Conservation (phyloP, 2,329 filamentous ascomycete species). For the Rhinocladiella mackenziei region DNA sequence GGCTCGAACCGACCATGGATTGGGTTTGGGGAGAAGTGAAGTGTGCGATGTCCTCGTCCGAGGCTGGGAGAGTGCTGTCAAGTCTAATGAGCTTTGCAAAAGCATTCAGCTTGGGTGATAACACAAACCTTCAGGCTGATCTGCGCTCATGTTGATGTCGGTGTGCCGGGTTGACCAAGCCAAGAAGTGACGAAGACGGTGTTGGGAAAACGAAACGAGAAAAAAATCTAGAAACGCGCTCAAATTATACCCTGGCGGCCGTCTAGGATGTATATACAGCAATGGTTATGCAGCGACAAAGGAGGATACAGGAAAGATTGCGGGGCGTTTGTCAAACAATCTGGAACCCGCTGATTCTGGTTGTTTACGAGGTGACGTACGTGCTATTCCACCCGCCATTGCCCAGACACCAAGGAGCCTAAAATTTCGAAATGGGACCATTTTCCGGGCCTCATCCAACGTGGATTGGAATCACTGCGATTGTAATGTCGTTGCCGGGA, state of each 20-base stretch:
- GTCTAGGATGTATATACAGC: constrained; percentile 2
- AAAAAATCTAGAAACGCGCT: not conserved
- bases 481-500: no score
- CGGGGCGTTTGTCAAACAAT: not conserved
- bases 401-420: no score
- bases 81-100: constrained; percentile 1
- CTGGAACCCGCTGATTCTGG: no score
- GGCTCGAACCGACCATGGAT: constrained; percentile 35
- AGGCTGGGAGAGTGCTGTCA: constrained; percentile 6
- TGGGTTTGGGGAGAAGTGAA: constrained; percentile 26
- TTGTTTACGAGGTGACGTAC: no score
- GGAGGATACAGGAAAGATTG: not conserved
- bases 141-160: constrained; percentile 6
- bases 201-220: not conserved
- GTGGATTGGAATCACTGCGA: no score
- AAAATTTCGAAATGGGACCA: no score
- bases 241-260: not conserved
- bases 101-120: not conserved
- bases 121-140: constrained; percentile 11
- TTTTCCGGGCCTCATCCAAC: no score
- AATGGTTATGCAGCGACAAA: constrained; percentile 6
- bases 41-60: constrained; percentile 17
- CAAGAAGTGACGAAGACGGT: not conserved
- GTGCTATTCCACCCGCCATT: no score
- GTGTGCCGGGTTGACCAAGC: not conserved